These are phyloP conservation scores for Tulasnella sp. DNA, from an alignment of 768 basidiomycete genomes.

Conservation along the genomic window DNA sequence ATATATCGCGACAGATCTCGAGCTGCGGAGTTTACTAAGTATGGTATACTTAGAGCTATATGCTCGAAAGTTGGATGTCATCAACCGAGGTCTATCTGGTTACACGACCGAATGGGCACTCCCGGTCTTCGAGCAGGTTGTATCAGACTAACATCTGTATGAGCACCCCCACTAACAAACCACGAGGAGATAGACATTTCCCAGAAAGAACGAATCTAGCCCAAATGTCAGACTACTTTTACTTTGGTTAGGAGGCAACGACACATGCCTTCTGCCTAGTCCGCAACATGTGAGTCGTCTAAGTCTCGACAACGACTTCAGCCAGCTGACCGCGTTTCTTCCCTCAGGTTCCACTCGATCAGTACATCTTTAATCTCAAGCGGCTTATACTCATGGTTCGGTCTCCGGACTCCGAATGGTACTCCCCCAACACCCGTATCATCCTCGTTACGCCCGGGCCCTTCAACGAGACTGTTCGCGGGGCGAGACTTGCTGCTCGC, in stretches of 20 bases:
- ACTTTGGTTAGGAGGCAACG: constrained; percentile 84
- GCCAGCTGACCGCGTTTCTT: neutral
- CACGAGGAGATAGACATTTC: constrained; percentile 39
- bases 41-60: constrained; percentile 53
- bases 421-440: constrained; percentile 62
- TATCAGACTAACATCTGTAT: too few relatives aligned
- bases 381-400: constrained; percentile 51
- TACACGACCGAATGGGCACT: constrained; percentile 84
- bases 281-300: constrained; percentile 49
- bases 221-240: constrained; percentile 61
- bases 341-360: constrained; percentile 35
- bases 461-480: constrained; percentile 51
- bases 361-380: constrained; percentile 53
- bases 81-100: constrained; percentile 75
- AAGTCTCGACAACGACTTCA: neutral
- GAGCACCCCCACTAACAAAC: too few relatives aligned
- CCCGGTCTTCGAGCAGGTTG: constrained; percentile 67
- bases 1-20: too few relatives aligned
- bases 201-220: constrained; percentile 33
- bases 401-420: constrained; percentile 46
- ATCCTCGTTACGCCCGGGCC: constrained; percentile 81
- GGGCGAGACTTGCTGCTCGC: constrained; percentile 37
- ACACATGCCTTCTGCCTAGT: too few relatives aligned
- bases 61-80: constrained; percentile 66
- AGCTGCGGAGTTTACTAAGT: neutral